These are phyloP conservation scores for Linum lewisii DNA, from an alignment of 345 rosid species.

Conservation along the genomic window DNA sequence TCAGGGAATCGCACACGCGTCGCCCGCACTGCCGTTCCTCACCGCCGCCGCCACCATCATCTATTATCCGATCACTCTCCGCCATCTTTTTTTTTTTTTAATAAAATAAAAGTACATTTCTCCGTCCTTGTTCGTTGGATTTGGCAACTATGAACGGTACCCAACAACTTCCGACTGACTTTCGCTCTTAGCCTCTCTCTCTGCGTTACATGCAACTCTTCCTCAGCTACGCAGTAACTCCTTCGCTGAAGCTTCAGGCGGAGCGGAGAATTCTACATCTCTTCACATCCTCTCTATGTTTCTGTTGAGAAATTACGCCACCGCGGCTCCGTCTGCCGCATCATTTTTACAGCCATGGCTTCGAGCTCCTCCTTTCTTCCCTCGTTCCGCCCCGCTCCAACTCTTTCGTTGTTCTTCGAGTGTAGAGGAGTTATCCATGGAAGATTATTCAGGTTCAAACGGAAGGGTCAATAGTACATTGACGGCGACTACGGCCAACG, in stretches of 20 bases:
- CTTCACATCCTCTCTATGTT: neutral
- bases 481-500: conserved; percentile 3
- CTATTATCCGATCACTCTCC: neutral
- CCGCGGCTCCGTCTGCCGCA: neutral
- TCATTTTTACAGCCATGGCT: neutral
- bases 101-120: too few species aligned
- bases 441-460: conserved; percentile 16
- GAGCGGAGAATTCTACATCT: neutral
- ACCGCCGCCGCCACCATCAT: neutral
- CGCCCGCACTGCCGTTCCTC: neutral
- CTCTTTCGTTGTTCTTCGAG: conserved; percentile 19
- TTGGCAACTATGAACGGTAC: too few species aligned
- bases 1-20: neutral
- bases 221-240: neutral
- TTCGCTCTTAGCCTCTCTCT: neutral
- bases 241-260: neutral
- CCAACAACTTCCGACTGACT: neutral
- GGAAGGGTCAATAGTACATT: conserved; percentile 1
- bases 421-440: conserved; percentile 23
- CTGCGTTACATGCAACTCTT: neutral
- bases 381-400: neutral
- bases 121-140: too few species aligned
- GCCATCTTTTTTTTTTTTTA: too few species aligned
- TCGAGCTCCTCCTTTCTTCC: neutral
- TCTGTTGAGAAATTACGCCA: neutral